A percentile compares a stretch with the other conserved stretches of the same genome.
phyloP scores from a whole-genome alignment of 805 yeast species.

The Isabelozyma rhagii region DNA sequence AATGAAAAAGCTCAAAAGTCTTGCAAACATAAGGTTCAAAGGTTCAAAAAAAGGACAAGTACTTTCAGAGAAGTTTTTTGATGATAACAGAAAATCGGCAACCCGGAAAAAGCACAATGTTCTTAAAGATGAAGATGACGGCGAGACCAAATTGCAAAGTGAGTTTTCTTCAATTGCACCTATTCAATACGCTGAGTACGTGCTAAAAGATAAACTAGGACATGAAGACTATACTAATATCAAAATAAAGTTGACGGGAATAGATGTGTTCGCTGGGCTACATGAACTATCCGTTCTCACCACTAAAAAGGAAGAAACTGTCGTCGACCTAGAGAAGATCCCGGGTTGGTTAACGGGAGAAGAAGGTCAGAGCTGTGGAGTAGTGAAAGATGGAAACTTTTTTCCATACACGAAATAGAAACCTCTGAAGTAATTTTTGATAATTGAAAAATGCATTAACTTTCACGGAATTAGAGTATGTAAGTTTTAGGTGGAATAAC shows the following conservation, averaged over 20 bases:
- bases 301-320: constrained; percentile 24
- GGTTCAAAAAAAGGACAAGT: constrained; percentile 45
- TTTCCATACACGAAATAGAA: background rate
- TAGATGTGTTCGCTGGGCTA: constrained; percentile 74
- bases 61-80: constrained; percentile 35
- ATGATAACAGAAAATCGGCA: constrained; percentile 20
- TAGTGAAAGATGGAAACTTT: constrained; percentile 15
- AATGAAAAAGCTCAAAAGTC: constrained; percentile 19
- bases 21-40: constrained; percentile 60
- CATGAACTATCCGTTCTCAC: constrained; percentile 55
- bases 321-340: constrained; percentile 50
- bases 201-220: constrained; percentile 28
- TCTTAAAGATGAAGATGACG: constrained; percentile 12
- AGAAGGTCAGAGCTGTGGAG: constrained; percentile 54
- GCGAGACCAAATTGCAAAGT: constrained; percentile 15
- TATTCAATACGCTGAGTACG: constrained; percentile 48
- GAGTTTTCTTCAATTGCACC: constrained; percentile 58
- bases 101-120: constrained; percentile 3
- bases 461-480: background rate
- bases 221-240: constrained; percentile 17
- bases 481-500: constrained; percentile 13
- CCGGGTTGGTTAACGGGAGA: constrained; percentile 84
- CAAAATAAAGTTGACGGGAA: constrained; percentile 50
- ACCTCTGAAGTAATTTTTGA: background rate
- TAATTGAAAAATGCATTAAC: background rate